These are phyloP conservation scores for Lagerstroemia speciosa DNA, from an alignment of 345 rosid species.

Conservation along the genomic window DNA sequence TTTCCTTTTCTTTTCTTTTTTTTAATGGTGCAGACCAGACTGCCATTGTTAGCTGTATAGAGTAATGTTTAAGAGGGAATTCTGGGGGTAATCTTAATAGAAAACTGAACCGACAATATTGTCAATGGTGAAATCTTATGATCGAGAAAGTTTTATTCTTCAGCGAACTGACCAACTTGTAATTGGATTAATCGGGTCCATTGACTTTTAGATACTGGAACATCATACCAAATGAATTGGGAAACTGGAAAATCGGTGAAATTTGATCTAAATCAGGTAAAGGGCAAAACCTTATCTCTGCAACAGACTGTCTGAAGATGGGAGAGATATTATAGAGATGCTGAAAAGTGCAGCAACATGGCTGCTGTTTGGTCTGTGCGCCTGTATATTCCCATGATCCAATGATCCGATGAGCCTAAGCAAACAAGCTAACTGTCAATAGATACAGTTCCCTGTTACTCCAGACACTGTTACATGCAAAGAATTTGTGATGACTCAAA, in stretches of 20 bases:
- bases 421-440: not conserved
- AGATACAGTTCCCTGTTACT: not conserved
- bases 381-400: no score
- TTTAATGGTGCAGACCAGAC: not conserved
- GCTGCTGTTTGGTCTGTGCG: not conserved
- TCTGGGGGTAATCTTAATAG: not conserved
- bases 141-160: no score
- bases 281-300: not conserved
- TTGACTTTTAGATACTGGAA: no score
- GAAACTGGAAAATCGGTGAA: no score
- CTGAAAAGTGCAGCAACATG: not conserved
- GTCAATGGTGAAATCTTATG: no score
- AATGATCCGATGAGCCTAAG: not conserved
- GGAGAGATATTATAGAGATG: not conserved
- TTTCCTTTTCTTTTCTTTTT: not conserved
- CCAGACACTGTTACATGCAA: not conserved
- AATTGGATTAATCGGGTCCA: no score
- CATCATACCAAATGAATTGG: no score
- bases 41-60: not conserved
- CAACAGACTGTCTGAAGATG: not conserved
- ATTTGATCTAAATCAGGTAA: not conserved
- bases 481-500: not conserved
- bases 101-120: no score
- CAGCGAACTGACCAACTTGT: no score
- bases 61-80: not conserved